Base-by-base conservation (phyloP, 306 rosid species). In the Trichosanthes truncata region DNA sequence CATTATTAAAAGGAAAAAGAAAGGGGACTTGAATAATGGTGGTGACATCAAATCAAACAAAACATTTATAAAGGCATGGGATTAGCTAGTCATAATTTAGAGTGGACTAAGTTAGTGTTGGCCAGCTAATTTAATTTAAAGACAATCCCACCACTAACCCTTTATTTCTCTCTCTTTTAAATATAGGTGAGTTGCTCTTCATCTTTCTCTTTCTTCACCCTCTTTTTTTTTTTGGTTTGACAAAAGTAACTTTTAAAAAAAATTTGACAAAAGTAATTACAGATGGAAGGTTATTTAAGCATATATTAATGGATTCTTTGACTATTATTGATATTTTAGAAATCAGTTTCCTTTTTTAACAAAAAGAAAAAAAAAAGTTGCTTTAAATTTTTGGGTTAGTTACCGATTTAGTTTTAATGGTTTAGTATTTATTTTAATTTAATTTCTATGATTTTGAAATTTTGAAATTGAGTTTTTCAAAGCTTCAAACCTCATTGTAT, bases 31-130 rank as follows among this genome's bases (percentile, higher is more conserved):
- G 78, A 73, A 73, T 73, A 73, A 73, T 73, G 78, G 78, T 14
- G 78, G 78, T 73, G 78, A 73, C 15, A 48, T 73, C 78, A 73
- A 73, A 73, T 73, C 78, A 73, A 48, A 48, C 60, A 14, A 48
- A 73, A 46, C 41, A 73, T 25, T 48, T 71, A 73, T 49, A 45
- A 73, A 73, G 41, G 40, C 59, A 73, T 73, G 41, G 25, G 78
- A 73, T 72, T 46, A 72, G 75, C 75, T 68, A n/a, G 12, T 12
- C n/a, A 25, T 10, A 23, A 71, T 33, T 72, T 72, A 72, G 56
- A 23, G 55, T 21, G 77, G 56, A 72, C 56, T 71, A 71, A 71
- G 20, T 68, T 69, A 43, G 78, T 73, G 78, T 72, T 48, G 11
- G 78, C 78, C 78, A 73, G 78, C 78, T 72, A 71, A 45, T 13